Base-by-base conservation (phyloP, 2,329 filamentous ascomycete genomes). In the Talaromyces funiculosus region DNA sequence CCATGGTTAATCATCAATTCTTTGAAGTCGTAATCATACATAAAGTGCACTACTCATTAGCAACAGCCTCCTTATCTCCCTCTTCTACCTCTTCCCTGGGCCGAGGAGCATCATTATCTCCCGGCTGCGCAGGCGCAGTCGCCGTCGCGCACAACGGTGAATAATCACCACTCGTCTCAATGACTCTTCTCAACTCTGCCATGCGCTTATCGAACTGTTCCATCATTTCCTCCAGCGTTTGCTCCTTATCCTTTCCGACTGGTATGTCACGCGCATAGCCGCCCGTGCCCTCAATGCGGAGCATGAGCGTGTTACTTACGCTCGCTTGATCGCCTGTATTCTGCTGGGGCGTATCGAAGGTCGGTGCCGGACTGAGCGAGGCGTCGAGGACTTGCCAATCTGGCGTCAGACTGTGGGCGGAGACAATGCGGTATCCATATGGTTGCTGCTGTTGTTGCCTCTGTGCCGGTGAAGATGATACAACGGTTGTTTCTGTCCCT, bases 351-450 rank as follows among this genome's bases (percentile, higher is more conserved):
- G 55, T 57, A 45, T 84, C 83, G 70, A 86, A 89, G 1, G 84
- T 87, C 1, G 87, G 87, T 16, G 87, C 87, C 9, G 79, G 78
- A 7, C 77, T 76, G 9, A 89, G 74, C 9, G 75, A 75, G 0
- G 82, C 81, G 16, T 76, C 75, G 35, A 85, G 75, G 14, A 88
- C 80, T 67, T 88, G 86, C 87, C 93, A 97, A 54, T 88, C 84
- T 0, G 86, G 78, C 8, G 85, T 89, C 12, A 97, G 77, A 63
- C 88, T 92, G 43, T 88, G 85, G 1, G 90, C 88, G 60, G 84
- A 85, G 0, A 83, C 78, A 0, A 97, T 84, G 1, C 75, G 78
- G 58, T 75, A 78, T 26, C 59, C 78, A 37, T 37, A 57, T 69
- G 2, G 78, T 70, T 38, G 61, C 57, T 59, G 57, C 43, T 64